Base-by-base conservation (phyloP, 257 asterid genomes). In the Eustoma russellianum region DNA sequence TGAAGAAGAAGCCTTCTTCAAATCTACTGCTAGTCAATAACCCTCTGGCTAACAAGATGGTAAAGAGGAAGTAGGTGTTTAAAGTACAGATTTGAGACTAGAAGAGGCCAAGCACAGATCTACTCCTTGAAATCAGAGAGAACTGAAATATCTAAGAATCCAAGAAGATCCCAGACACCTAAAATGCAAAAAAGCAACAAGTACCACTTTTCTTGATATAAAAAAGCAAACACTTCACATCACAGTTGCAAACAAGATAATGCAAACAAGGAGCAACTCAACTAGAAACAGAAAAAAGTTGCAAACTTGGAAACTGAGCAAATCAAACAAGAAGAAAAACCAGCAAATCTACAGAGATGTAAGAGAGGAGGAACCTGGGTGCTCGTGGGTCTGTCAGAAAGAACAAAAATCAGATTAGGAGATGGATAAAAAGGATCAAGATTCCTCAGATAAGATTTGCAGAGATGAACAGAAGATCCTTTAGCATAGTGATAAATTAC, bases 301-400 rank as follows among this genome's bases (percentile, higher is more conserved):
- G 24, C 56, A 66, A 62, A 7, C 67, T 53, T 52, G 43, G 55
- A 49, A 69, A 38, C 17, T 28, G 13, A 19, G 48, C 40, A 44
- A 57, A 46, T 24, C 46, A 9, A 43, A 16, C 34, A 38, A 38
- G 9, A 7, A 8, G n/a, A n/a, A 2, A 15, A 30, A 17, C 14
- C 47, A 40, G 19, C 49, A 19, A 5, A 17, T 24, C 33, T 9
- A 56, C 61, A 46, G 16, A 46, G 52, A 3, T 41, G 33, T 41
- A 52, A 40, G 60, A 52, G 63, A 66, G 50, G 41, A 49, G 38
- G 59, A 59, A 74, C 76, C 80, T 70, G 70, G 46, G 66, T 28
- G 30, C 16, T 52, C 13, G 58, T 43, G 57, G 66, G 59, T 46
- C 62, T 51, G 57, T 12, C 50, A 47, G 56, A 47, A 50, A 58